Evolutionary conservation across 1,139 yeast genomes (phyloP).

Genomic region (Geotrichum klebahnii): DNA sequence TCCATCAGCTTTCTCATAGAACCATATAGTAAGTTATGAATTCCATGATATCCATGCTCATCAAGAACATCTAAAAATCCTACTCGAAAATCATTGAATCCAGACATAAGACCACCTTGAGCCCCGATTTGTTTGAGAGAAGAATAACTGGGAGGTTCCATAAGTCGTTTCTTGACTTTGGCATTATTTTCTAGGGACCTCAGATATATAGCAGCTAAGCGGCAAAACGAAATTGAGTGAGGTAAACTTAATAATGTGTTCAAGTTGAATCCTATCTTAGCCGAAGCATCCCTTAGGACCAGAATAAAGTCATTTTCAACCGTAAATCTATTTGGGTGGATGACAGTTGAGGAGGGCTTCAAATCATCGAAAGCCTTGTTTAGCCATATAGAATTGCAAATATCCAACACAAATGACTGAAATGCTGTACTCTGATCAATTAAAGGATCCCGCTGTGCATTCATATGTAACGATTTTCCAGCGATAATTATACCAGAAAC

Average conservation of each 20-base stretch:
- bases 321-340: slow-evolving; percentile 3
- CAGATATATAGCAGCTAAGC: slow-evolving; percentile 45
- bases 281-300: slow-evolving; percentile 9
- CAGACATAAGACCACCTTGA: slow-evolving; percentile 23
- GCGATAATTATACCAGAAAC: slow-evolving; percentile 49
- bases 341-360: neutral
- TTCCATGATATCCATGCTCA: slow-evolving; percentile 24
- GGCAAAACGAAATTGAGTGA: slow-evolving; percentile 24
- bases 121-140: slow-evolving; percentile 15
- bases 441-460: slow-evolving; percentile 30
- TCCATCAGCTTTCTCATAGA: slow-evolving; percentile 24
- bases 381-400: slow-evolving; percentile 21
- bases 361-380: slow-evolving; percentile 20
- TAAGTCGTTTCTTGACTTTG: slow-evolving; percentile 41
- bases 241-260: slow-evolving; percentile 14
- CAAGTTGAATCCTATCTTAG: slow-evolving; percentile 2
- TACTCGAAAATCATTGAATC: slow-evolving; percentile 25
- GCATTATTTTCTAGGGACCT: slow-evolving; percentile 48
- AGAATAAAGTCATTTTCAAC: slow-evolving; percentile 12
- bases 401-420: slow-evolving; percentile 16
- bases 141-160: slow-evolving; percentile 41
- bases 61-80: slow-evolving; percentile 23
- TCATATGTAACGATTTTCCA: slow-evolving; percentile 40
- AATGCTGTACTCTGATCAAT: slow-evolving; percentile 29
- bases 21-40: slow-evolving; percentile 21